Percentiles rank a stretch among this genome's conserved stretches.
These are phyloP conservation scores for Aspergillus kassunensis DNA, from an alignment of 495 filamentous ascomycete genomes.

Conservation along the genomic window DNA sequence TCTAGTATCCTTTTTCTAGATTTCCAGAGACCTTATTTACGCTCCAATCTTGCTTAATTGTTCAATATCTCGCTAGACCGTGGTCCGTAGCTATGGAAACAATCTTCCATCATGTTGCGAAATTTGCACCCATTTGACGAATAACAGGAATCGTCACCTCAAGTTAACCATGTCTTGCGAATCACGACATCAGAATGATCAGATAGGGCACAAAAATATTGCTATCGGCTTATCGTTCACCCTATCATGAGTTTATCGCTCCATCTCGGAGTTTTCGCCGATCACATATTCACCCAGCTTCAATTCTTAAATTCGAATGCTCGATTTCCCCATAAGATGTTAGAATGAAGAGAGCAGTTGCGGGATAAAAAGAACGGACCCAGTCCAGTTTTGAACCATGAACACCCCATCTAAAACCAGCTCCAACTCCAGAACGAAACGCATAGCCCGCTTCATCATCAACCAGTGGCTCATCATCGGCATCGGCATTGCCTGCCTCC, in stretches of 20 bases:
- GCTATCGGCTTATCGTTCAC: conserved; percentile 6
- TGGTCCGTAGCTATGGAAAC: too few species aligned
- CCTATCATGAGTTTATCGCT: conserved; percentile 8
- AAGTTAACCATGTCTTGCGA: too few species aligned
- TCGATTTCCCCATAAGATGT: neutral
- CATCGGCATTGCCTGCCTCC: conserved; percentile 46
- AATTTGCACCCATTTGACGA: too few species aligned
- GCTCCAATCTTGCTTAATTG: too few species aligned
- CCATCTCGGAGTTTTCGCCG: conserved; percentile 5
- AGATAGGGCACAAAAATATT: neutral
- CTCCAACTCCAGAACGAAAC: conserved; percentile 17
- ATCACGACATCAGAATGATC: too few species aligned
- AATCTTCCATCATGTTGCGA: too few species aligned
- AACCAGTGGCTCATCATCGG: conserved; percentile 56
- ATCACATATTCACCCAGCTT: conserved; percentile 4
- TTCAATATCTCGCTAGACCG: too few species aligned
- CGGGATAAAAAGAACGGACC: neutral
- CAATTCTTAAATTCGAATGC: neutral
- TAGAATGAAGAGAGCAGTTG: neutral
- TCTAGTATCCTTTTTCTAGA: too few species aligned
- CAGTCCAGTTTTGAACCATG: neutral
- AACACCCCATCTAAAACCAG: neutral
- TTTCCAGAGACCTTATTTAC: too few species aligned
- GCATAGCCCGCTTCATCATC: conserved; percentile 34
- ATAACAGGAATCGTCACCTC: too few species aligned